phyloP scores from a whole-genome alignment of 352 stramenopile species.

The Pythium vanterpoolii region DNA sequence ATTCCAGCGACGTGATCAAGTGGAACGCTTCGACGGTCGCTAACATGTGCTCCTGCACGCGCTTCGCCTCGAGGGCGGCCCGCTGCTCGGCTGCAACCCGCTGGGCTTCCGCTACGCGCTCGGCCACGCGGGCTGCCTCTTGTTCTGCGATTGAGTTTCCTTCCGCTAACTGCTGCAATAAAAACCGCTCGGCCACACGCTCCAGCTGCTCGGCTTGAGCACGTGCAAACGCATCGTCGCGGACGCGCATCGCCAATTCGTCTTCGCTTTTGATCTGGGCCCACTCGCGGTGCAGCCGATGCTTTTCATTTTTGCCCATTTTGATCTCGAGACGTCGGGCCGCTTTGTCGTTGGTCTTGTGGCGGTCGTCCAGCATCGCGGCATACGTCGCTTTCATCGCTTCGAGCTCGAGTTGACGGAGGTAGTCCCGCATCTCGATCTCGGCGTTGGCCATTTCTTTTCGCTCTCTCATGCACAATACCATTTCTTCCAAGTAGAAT shows the following conservation, averaged over 20 bases:
- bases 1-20: conserved; percentile 27
- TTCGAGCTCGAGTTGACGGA: conserved; percentile 60
- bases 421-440: conserved; percentile 66
- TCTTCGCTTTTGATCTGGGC: conserved; percentile 62
- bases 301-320: conserved; percentile 72
- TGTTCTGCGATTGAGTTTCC: conserved; percentile 44
- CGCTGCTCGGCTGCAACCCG: conserved; percentile 39
- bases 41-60: conserved; percentile 66
- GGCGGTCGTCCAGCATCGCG: conserved; percentile 59
- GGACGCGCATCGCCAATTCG: conserved; percentile 51
- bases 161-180: conserved; percentile 54
- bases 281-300: conserved; percentile 71
- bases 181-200: conserved; percentile 56
- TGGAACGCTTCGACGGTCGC: conserved; percentile 56
- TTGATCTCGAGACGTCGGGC: conserved; percentile 77
- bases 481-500: conserved; percentile 69
- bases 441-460: conserved; percentile 65
- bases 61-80: conserved; percentile 45
- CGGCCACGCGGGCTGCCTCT: conserved; percentile 38
- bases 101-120: conserved; percentile 47
- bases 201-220: conserved; percentile 43
- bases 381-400: conserved; percentile 76
- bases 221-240: conserved; percentile 42
- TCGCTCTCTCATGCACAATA: conserved; percentile 52
- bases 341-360: conserved; percentile 57